Percentiles rank a stretch among this genome's conserved stretches.
Conservation (phyloP, 2,329 filamentous ascomycete genomes). For the Trichoderma arundinaceum region DNA sequence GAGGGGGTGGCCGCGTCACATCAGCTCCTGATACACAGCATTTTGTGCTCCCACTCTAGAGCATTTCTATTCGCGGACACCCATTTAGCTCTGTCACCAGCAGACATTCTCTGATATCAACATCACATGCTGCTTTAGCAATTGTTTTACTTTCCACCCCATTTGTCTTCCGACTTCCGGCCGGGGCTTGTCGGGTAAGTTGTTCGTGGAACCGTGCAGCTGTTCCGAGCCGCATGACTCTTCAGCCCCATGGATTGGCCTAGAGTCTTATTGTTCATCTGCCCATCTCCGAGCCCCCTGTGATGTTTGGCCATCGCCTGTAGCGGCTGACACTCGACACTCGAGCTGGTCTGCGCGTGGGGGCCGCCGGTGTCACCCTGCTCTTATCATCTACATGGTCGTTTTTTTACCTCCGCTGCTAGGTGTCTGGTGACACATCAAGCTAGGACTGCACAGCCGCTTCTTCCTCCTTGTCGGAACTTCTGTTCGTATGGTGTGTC, state of each 20-base stretch:
- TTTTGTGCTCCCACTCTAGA: slow-evolving; percentile 8
- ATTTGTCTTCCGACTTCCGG: background rate
- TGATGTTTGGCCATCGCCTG: background rate
- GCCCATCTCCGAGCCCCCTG: background rate
- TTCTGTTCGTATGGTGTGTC: too few species aligned
- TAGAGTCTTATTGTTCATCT: background rate
- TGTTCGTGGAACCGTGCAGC: background rate
- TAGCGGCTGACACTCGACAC: background rate
- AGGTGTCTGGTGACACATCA: too few species aligned
- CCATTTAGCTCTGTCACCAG: background rate
- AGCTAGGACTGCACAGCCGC: too few species aligned
- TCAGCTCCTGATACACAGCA: slow-evolving; percentile 11
- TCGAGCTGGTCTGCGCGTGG: slow-evolving; percentile 10
- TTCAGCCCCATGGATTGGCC: background rate
- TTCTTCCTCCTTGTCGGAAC: too few species aligned
- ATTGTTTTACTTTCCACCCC: background rate
- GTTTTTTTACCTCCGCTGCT: background rate
- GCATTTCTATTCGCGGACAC: background rate
- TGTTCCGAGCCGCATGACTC: background rate
- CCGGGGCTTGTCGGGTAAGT: background rate
- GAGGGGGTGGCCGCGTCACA: background rate
- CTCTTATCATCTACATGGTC: background rate
- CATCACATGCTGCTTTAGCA: background rate
- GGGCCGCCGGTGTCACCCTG: background rate
- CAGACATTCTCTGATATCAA: background rate